Evolutionary conservation across 164 flowering plant genomes (phyloP).

Genomic region (Brasenia schreberi): DNA sequence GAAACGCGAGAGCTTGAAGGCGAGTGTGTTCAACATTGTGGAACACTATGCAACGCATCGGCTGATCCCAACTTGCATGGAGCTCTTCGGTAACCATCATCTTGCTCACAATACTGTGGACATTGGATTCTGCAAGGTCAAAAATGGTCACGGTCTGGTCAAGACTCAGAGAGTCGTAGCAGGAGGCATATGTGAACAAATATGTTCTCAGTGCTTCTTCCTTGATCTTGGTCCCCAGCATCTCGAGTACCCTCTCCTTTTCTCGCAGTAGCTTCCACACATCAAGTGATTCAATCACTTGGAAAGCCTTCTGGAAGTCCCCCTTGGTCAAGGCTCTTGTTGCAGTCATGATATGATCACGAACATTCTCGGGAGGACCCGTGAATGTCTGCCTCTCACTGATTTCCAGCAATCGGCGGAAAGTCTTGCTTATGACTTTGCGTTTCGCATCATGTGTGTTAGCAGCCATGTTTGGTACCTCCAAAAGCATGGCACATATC

Average conservation of each 20-base stretch:
- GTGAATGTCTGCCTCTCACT: constrained; percentile 81
- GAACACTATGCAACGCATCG: constrained; percentile 55
- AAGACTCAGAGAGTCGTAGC: constrained; percentile 58
- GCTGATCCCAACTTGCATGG: constrained; percentile 93
- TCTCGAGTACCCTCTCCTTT: constrained; percentile 54
- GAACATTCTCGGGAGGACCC: constrained; percentile 90
- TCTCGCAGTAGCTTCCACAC: constrained; percentile 67
- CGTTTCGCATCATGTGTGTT: constrained; percentile 61
- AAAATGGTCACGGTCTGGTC: constrained; percentile 71
- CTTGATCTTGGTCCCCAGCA: constrained; percentile 74
- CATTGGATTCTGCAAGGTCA: constrained; percentile 48
- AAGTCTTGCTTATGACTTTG: constrained; percentile 78
- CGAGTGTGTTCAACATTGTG: constrained; percentile 65
- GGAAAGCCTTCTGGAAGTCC: constrained; percentile 57
- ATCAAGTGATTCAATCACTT: constrained; percentile 63
- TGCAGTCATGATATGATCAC: constrained; percentile 92
- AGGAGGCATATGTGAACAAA: constrained; percentile 55
- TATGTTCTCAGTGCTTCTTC: constrained; percentile 91
- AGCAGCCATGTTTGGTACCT: constrained; percentile 94
- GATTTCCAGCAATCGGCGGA: constrained; percentile 66
- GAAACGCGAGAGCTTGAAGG: constrained; percentile 73
- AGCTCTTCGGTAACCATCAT: constrained; percentile 93
- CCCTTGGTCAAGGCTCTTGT: constrained; percentile 76
- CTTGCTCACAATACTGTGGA: constrained; percentile 63
- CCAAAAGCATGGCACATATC: constrained; percentile 90